A percentile compares a stretch with the other conserved stretches of the same genome.
Evolutionary conservation across 2,329 filamentous ascomycete species (phyloP).

Genomic region (Didymella segeticola): DNA sequence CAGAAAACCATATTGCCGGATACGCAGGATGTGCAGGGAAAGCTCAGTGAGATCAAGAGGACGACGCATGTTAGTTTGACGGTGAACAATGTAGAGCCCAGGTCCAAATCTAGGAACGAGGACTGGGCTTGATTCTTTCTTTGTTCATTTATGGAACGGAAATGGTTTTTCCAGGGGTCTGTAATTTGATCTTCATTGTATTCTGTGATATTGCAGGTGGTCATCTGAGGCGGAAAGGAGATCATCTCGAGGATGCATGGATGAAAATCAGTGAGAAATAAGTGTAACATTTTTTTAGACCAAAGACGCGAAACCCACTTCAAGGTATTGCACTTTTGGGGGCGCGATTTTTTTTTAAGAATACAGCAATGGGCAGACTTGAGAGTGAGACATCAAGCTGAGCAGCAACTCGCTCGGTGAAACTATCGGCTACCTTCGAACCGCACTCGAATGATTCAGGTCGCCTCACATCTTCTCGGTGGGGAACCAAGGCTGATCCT

Average conservation of each 20-base stretch:
- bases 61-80: slow-evolving; percentile 14
- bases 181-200: background rate
- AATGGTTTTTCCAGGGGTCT: background rate
- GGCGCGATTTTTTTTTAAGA: background rate
- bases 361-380: background rate
- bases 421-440: background rate
- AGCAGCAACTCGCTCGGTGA: background rate
- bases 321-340: background rate
- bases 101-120: background rate
- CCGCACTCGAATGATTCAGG: background rate
- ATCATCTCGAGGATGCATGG: background rate
- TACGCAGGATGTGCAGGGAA: background rate
- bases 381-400: background rate
- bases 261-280: background rate
- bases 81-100: background rate
- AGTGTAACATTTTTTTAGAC: background rate
- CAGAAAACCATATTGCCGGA: slow-evolving; percentile 11
- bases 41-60: slow-evolving; percentile 6
- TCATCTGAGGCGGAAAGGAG: background rate
- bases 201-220: background rate
- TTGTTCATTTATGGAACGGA: background rate
- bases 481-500: background rate
- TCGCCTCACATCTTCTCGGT: background rate
- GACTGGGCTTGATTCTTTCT: slow-evolving; percentile 1
- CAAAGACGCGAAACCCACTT: background rate